These are phyloP conservation scores for Russula compacta DNA, from an alignment of 768 basidiomycete species.

Conservation along the genomic window DNA sequence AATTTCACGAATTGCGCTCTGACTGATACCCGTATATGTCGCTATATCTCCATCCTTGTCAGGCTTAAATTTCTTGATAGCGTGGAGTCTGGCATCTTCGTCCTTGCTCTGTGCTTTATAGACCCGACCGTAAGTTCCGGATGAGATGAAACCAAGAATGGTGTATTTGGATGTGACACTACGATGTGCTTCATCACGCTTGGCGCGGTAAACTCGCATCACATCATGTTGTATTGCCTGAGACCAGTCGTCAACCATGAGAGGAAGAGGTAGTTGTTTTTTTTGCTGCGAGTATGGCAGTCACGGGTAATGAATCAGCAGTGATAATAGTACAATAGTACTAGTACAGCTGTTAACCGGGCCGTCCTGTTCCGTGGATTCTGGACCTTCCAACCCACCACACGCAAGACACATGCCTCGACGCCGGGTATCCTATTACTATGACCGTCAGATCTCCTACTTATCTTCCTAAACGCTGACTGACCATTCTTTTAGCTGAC, in stretches of 20 bases:
- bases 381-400: neutral
- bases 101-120: conserved; percentile 88
- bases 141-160: conserved; percentile 96
- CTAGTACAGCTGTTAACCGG: neutral
- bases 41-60: conserved; percentile 97
- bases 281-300: neutral
- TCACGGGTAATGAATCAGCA: too few species aligned
- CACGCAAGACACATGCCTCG: conserved; percentile 43
- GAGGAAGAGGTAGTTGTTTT: neutral
- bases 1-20: conserved; percentile 95
- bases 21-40: conserved; percentile 95
- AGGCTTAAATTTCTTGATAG: conserved; percentile 99
- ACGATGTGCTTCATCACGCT: conserved; percentile 59
- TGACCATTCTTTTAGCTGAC: conserved; percentile 39
- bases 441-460: conserved; percentile 44
- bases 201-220: conserved; percentile 78
- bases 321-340: too few species aligned
- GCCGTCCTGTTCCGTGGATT: neutral
- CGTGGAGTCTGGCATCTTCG: conserved; percentile 64
- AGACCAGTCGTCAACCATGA: conserved; percentile 20
- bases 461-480: neutral
- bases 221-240: conserved; percentile 42
- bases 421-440: conserved; percentile 71
- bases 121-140: conserved; percentile 96
- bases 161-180: conserved; percentile 75